Evolutionary conservation across 352 stramenopile genomes (phyloP).

Genomic region (Globisporangium splendens): DNA sequence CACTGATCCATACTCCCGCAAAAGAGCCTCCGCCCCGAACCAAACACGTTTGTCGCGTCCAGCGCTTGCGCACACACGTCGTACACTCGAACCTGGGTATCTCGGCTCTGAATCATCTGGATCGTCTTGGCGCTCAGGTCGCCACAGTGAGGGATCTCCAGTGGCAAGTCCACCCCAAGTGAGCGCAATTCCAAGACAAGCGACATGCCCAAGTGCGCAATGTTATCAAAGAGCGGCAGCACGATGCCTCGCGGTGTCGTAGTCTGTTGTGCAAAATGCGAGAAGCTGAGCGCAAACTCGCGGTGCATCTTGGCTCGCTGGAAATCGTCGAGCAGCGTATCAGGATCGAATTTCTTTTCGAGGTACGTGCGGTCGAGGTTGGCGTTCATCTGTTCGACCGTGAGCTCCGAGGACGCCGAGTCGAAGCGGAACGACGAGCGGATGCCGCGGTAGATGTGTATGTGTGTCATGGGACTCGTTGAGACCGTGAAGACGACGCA

Average conservation of each 20-base stretch:
- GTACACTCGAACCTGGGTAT: constrained; percentile 54
- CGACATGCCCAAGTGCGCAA: constrained; percentile 54
- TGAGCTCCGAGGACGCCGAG: not conserved
- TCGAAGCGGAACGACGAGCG: constrained; percentile 7
- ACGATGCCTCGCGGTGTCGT: constrained; percentile 45
- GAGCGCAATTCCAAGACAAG: constrained; percentile 57
- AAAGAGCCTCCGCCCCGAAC: constrained; percentile 37
- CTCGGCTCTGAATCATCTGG: constrained; percentile 24
- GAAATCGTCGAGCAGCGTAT: not conserved
- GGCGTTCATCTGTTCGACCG: no score
- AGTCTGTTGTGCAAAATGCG: constrained; percentile 19
- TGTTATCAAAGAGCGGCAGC: constrained; percentile 61
- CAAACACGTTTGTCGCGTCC: constrained; percentile 20
- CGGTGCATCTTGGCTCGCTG: constrained; percentile 6
- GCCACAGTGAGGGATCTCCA: constrained; percentile 66
- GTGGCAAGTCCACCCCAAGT: constrained; percentile 49
- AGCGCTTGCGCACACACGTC: constrained; percentile 53
- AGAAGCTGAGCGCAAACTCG: constrained; percentile 16
- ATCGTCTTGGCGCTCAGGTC: constrained; percentile 45
- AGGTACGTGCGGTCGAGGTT: not conserved
- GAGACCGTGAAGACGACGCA: constrained; percentile 10
- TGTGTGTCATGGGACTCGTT: not conserved
- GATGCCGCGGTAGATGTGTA: constrained; percentile 5
- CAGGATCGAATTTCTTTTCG: not conserved
- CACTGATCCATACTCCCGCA: constrained; percentile 41